These are phyloP conservation scores for Oidiodendron maius DNA, from an alignment of 495 filamentous ascomycete genomes.

Conservation along the genomic window DNA sequence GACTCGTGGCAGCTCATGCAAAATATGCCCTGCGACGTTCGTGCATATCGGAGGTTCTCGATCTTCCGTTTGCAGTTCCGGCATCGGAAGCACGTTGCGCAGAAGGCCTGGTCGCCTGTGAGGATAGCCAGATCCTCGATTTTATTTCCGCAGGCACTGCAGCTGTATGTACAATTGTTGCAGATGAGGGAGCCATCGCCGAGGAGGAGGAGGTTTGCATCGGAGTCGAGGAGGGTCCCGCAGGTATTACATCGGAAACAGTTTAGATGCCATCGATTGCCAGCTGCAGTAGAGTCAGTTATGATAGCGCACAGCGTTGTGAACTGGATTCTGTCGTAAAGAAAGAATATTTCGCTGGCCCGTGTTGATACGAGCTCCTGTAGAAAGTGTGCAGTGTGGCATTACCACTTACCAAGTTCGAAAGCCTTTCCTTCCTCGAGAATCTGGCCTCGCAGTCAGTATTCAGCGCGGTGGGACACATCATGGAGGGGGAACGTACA, in stretches of 20 bases:
- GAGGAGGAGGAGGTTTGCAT: constrained; percentile 94
- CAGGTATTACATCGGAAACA: constrained; percentile 99
- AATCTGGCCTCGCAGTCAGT: constrained; percentile 51
- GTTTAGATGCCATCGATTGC: constrained; percentile 98
- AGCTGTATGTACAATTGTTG: constrained; percentile 99
- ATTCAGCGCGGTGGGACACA: constrained; percentile 9
- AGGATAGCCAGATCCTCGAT: constrained; percentile 98
- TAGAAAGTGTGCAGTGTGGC: too few relatives aligned
- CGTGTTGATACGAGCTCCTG: too few relatives aligned
- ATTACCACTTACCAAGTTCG: constrained; percentile 75
- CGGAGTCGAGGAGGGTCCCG: constrained; percentile 90
- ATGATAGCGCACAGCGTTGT: too few relatives aligned
- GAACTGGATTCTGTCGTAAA: too few relatives aligned
- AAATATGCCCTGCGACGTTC: constrained; percentile 97
- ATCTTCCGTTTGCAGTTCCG: constrained; percentile 98
- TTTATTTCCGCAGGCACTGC: constrained; percentile 93
- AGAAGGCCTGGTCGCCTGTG: constrained; percentile 98
- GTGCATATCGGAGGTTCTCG: constrained; percentile 95
- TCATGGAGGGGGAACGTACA: constrained; percentile 44
- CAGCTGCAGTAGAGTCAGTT: constrained; percentile 55
- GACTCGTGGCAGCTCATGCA: constrained; percentile 99
- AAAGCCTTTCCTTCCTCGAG: constrained; percentile 98
- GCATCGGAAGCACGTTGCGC: constrained; percentile 93
- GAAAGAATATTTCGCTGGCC: too few relatives aligned
- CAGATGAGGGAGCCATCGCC: constrained; percentile 98